A percentile compares a stretch with the other conserved stretches of the same genome.
Evolutionary conservation across 331 rosid genomes (phyloP).

Genomic region (Quercus lobata): DNA sequence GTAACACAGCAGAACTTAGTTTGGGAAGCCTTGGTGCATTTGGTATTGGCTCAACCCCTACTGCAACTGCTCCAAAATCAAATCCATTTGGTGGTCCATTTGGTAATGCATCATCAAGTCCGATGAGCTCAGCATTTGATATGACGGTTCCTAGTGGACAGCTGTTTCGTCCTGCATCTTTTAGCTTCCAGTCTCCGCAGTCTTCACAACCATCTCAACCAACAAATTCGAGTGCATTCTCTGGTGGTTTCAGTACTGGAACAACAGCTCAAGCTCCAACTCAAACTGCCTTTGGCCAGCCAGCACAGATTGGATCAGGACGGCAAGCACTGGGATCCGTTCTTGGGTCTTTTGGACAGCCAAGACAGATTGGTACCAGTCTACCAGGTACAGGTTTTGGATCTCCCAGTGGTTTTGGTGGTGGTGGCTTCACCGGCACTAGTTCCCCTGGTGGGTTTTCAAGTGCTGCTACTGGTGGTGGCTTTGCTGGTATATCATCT

Average conservation of each 20-base stretch:
- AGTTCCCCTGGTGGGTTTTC: constrained; percentile 53
- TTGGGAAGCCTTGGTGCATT: constrained; percentile 62
- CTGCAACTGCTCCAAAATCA: constrained; percentile 50
- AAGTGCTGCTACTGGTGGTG: constrained; percentile 44
- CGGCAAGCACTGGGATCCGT: constrained; percentile 89
- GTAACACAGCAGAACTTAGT: constrained; percentile 36
- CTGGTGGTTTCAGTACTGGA: constrained; percentile 53
- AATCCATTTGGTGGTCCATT: constrained; percentile 62
- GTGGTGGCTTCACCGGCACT: constrained; percentile 48
- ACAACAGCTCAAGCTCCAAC: constrained; percentile 38
- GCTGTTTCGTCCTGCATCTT: constrained; percentile 81
- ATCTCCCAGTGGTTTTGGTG: constrained; percentile 52
- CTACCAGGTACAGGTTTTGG: constrained; percentile 54
- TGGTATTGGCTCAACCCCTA: constrained; percentile 49
- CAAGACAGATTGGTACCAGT: constrained; percentile 79
- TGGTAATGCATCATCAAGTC: constrained; percentile 41
- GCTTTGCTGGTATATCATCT: constrained; percentile 36
- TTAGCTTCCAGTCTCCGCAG: constrained; percentile 52
- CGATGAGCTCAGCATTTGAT: constrained; percentile 34
- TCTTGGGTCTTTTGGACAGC: constrained; percentile 87
- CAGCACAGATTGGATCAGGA: constrained; percentile 66
- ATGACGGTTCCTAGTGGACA: constrained; percentile 58
- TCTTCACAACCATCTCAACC: constrained; percentile 45
- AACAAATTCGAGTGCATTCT: constrained; percentile 50
- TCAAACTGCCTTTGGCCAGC: constrained; percentile 66